Evolutionary conservation across 441 rosid species (phyloP).

Genomic region (Biscutella auriculata): DNA sequence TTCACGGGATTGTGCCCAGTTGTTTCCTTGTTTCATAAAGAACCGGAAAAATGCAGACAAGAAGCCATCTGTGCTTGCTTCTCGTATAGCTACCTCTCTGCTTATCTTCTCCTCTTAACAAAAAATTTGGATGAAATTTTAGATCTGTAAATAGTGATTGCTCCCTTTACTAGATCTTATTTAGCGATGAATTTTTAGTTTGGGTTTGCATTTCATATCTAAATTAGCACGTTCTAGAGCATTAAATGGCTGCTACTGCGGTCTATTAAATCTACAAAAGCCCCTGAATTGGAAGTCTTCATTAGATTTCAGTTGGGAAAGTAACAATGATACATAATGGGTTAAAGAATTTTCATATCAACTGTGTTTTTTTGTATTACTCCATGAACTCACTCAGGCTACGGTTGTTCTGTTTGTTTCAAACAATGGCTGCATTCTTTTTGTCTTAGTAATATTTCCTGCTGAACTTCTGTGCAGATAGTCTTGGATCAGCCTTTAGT

Average conservation of each 20-base stretch:
- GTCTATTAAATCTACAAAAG: background rate
- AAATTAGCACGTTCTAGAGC: conserved; percentile 1
- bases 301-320: conserved; percentile 4
- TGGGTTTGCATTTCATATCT: conserved; percentile 7
- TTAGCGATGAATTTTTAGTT: background rate
- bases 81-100: background rate
- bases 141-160: conserved; percentile 3
- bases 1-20: background rate
- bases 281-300: background rate
- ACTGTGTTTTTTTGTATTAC: background rate
- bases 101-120: background rate
- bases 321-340: conserved; percentile 3
- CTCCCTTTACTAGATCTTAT: background rate
- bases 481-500: conserved; percentile 90
- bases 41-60: background rate
- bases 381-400: background rate
- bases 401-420: background rate
- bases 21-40: background rate
- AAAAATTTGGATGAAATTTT: background rate
- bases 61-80: conserved; percentile 8
- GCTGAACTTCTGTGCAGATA: conserved; percentile 54
- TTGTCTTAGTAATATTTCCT: too few species aligned
- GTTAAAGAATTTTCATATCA: conserved; percentile 1
- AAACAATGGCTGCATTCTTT: background rate
- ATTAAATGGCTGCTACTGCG: conserved; percentile 4